Base-by-base conservation (phyloP, 73 alveolate genomes). In the Tetrahymena thermophila region DNA sequence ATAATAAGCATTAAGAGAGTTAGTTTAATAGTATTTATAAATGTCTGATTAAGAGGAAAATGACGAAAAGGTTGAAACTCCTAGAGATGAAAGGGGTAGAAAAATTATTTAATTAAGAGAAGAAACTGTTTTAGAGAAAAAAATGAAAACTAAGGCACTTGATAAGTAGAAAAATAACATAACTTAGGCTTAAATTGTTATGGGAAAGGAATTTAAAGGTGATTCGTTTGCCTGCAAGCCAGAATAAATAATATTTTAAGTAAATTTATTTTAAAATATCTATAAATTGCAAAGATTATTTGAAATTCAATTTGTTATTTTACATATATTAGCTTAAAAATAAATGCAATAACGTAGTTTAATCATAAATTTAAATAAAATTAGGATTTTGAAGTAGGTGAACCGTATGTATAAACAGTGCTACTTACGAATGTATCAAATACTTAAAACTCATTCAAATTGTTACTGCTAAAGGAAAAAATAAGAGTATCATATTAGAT, bases 201-300 rank as follows among this genome's bases (percentile, higher is more conserved):
- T 97, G 57, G 99, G 99, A 56, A 97, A 97, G 94, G 99, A 97
- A 85, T 99, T 98, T 95, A 98, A 98, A 96, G 99, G 99, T 44
- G 97, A 97, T 35, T 99, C 99, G 17, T 99, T 99, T 95, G 98
- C 98, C 35, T 98, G 99, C 44, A 99, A 98, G 89, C 99, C 99
- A 35, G 99, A 98, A 28, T 97, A 95, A 94, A 99, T 99, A 93
- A 96, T 98, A 71, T 99, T 98, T 95, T 98, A 98, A 95, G 99
- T 97, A 97, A 17, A 50, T 50, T 50, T 21, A 50, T 50, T 50
- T 50, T 50, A 19, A 19, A 19, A 50, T 40, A 10, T 16, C 28
- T 5, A 15, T 0, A 14, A 21, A 50, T 50, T 21, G 83, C 83
- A 50, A 19, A 50, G 3, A 50, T 14, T 16, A 50, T 50, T 50